Evolutionary conservation across 164 flowering plant species (phyloP).

Genomic region (Platanus orientalis): DNA sequence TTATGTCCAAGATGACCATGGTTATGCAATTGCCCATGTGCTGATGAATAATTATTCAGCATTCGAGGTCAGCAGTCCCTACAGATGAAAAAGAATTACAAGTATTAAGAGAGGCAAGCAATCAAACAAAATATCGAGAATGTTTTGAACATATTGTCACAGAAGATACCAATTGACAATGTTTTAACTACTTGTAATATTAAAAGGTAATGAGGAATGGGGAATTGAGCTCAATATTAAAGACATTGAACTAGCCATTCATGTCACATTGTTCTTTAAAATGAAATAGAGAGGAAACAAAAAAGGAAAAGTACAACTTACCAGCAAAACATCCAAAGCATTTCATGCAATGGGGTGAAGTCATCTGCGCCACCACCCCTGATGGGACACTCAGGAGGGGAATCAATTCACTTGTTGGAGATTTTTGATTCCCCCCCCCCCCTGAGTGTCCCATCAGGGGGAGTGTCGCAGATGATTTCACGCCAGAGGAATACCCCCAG

Average conservation of each 20-base stretch:
- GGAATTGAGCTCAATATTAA: neutral
- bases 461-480: too few relatives aligned
- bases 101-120: neutral
- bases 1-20: conserved; percentile 60
- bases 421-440: too few relatives aligned
- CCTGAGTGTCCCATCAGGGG: too few relatives aligned
- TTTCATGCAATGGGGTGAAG: conserved; percentile 98
- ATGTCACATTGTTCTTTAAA: neutral
- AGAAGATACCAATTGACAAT: too few relatives aligned
- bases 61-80: conserved; percentile 58
- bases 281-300: neutral
- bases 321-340: conserved; percentile 70
- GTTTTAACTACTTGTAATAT: too few relatives aligned
- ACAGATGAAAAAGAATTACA: conserved; percentile 18
- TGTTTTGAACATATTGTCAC: too few relatives aligned
- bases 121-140: too few relatives aligned
- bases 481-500: too few relatives aligned
- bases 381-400: too few relatives aligned
- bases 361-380: too few relatives aligned
- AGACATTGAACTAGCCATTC: neutral
- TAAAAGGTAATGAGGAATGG: too few relatives aligned
- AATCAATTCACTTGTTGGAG: too few relatives aligned
- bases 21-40: conserved; percentile 37
- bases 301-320: conserved; percentile 20
- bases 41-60: conserved; percentile 50